Evolutionary conservation across 2,329 filamentous ascomycete species (phyloP), one percentile per base, ranked within the genome.

Genomic region (Leptoxyphium fumago): DNA sequence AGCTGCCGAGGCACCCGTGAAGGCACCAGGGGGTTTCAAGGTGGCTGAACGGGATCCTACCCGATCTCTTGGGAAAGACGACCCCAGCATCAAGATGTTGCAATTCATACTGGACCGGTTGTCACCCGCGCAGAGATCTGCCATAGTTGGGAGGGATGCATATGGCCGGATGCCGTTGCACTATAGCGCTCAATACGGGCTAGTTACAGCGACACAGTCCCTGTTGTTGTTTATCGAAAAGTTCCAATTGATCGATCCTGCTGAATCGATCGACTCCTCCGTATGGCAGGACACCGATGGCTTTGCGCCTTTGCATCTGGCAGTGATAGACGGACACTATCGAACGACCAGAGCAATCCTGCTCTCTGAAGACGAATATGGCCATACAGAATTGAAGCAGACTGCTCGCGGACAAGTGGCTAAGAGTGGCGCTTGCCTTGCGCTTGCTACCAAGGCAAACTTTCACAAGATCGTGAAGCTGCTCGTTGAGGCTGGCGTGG

Each of bases 261-360:
- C 79, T 30, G 73, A 86, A 49, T 88, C 88, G 9, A 93, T 98
- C 41, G 89, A 96, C 60, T 83, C 84, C 0, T 72, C 77, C 1
- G 73, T 80, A 48, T 96, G 89, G 89, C 89, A 95, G 63, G 91
- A 98, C 59, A 75, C 78, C 15, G 91, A 96, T 56, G 89, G 91
- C 14, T 86, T 82, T 61, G 85, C 88, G 9, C 91, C 91, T 1
- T 69, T 98, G 38, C 89, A 98, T 66, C 74, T 98, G 39, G 86
- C 84, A 55, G 89, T 96, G 21, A 84, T 94, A 40, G 87, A 85
- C 38, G 89, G 89, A 0, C 91, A 98, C 61, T 79, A 84, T 2
- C 67, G 88, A 42, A 94, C 89, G 0, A 95, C 88, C 0, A 77
- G 83, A 52, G 76, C 80, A 13, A 73, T 98, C 3, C 71, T 98